Percentiles rank a stretch among this genome's conserved stretches.
Conservation (phyloP, 768 basidiomycete species). For the Mycena crocata region DNA sequence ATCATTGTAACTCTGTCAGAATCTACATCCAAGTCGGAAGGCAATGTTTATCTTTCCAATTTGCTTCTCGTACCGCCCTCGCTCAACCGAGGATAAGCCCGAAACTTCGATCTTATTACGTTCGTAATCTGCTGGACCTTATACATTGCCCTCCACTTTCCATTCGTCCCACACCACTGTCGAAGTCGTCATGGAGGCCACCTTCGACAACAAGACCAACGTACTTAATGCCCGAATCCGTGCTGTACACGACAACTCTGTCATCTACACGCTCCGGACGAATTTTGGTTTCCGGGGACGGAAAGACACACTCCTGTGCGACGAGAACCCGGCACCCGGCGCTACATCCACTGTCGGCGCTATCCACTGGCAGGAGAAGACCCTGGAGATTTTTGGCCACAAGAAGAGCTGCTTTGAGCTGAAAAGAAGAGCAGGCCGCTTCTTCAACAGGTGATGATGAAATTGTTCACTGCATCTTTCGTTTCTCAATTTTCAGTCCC, state of each 20-base stretch:
- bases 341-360: constrained; percentile 53
- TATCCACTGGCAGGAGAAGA: constrained; percentile 64
- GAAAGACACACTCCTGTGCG: constrained; percentile 57
- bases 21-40: too few relatives aligned
- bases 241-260: constrained; percentile 55
- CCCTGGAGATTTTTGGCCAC: constrained; percentile 57
- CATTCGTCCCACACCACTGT: not conserved
- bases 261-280: constrained; percentile 58
- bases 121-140: constrained; percentile 16
- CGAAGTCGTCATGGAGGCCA: constrained; percentile 63
- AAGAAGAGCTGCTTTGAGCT: constrained; percentile 54
- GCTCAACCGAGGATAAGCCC: not conserved
- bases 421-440: constrained; percentile 51
- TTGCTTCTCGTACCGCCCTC: too few relatives aligned
- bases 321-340: constrained; percentile 57
- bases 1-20: too few relatives aligned
- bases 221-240: constrained; percentile 58
- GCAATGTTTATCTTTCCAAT: too few relatives aligned
- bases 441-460: constrained; percentile 41
- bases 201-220: constrained; percentile 63
- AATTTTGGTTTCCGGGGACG: constrained; percentile 56
- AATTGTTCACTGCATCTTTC: not conserved
- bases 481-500: constrained; percentile 22
- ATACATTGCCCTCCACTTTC: not conserved
- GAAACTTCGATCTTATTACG: constrained; percentile 2